phyloP scores from a whole-genome alignment of 139 green algal genomes.

The Coelastrella sp. region DNA sequence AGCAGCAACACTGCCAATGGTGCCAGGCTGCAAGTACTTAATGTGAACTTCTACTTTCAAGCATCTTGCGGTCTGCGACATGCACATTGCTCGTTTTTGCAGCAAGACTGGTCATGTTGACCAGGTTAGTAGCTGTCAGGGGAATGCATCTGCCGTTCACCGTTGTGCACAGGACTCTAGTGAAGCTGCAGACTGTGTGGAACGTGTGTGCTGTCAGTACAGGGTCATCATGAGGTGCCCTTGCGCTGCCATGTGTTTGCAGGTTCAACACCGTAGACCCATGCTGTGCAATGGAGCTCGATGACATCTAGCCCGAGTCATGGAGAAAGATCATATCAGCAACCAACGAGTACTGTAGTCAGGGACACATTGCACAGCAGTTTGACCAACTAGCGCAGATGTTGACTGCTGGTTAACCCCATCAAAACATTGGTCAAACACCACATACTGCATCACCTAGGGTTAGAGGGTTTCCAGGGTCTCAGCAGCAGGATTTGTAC shows the following conservation, averaged over 20 bases:
- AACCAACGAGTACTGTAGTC: conserved; percentile 81
- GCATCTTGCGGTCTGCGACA: not conserved
- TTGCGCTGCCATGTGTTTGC: no score
- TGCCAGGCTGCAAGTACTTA: conserved; percentile 85
- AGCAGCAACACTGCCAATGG: conserved; percentile 66
- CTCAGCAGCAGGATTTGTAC: conserved; percentile 10
- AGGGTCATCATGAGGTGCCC: no score
- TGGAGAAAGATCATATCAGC: conserved; percentile 75
- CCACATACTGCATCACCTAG: not conserved
- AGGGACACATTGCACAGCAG: conserved; percentile 41
- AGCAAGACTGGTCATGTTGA: no score
- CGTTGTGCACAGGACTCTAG: not conserved
- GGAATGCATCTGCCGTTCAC: no score
- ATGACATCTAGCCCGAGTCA: conserved; percentile 79
- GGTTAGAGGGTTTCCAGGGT: not conserved
- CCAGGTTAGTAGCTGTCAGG: no score
- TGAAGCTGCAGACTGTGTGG: not conserved
- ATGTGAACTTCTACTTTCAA: conserved; percentile 47
- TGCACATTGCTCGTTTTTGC: no score
- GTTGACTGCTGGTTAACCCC: not conserved
- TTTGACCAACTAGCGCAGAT: conserved; percentile 71
- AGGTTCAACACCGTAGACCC: conserved; percentile 81
- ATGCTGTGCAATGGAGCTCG: conserved; percentile 86
- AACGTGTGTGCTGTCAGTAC: not conserved
- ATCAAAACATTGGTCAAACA: no score